A percentile compares a stretch with the other conserved stretches of the same genome.
phyloP scores from a whole-genome alignment of 352 stramenopile species.

The Globisporangium solare region DNA sequence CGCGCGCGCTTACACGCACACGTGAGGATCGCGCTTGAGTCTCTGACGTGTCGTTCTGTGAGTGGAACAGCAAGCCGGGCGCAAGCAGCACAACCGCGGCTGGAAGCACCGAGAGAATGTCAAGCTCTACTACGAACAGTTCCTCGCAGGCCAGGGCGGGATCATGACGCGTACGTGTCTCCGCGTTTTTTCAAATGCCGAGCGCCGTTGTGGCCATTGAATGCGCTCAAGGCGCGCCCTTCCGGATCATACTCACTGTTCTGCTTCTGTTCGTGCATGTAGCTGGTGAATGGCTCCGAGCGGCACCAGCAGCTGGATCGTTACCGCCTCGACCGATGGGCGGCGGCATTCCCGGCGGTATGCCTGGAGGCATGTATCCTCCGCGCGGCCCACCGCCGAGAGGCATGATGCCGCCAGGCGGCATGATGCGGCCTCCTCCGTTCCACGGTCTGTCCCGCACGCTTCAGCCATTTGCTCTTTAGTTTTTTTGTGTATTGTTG shows the following conservation, averaged over 20 bases:
- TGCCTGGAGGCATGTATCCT: constrained; percentile 49
- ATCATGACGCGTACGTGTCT: constrained; percentile 74
- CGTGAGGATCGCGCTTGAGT: neutral
- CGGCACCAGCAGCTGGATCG: constrained; percentile 27
- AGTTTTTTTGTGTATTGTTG: neutral
- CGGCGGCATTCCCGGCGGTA: constrained; percentile 15
- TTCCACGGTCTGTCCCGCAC: constrained; percentile 34
- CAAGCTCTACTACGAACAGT: constrained; percentile 92
- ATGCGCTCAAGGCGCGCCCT: neutral
- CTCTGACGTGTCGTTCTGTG: neutral
- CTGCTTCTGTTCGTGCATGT: constrained; percentile 8
- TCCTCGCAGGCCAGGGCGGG: constrained; percentile 65
- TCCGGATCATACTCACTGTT: constrained; percentile 3
- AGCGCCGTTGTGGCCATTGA: no score
- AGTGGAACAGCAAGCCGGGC: constrained; percentile 71
- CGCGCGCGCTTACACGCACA: neutral
- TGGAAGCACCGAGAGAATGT: constrained; percentile 95
- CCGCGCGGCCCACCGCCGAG: constrained; percentile 58
- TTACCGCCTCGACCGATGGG: constrained; percentile 38
- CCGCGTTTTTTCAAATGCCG: neutral
- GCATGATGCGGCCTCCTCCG: constrained; percentile 76
- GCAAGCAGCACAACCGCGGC: constrained; percentile 92
- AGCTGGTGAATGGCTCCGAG: constrained; percentile 77
- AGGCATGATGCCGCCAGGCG: constrained; percentile 65
- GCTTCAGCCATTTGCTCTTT: neutral